These are phyloP conservation scores for Eimeria maxima DNA, from an alignment of 169 alveolate species.

Conservation along the genomic window DNA sequence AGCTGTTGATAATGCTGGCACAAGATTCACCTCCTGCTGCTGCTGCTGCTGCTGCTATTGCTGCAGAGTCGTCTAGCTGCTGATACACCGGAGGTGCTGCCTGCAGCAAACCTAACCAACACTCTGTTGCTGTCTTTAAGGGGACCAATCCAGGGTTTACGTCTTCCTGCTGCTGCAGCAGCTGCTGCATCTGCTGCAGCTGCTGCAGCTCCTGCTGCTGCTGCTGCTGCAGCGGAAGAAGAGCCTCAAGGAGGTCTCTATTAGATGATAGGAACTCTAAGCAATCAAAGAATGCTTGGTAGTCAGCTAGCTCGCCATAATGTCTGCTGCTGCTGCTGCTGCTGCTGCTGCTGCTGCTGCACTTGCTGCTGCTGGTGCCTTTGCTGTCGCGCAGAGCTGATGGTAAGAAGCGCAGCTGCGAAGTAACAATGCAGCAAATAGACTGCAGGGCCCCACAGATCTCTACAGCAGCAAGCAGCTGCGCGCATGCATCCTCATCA, in stretches of 20 bases:
- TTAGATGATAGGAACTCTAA: slow-evolving; percentile 9
- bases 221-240: slow-evolving; percentile 41
- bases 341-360: slow-evolving; percentile 65
- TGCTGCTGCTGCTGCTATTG: slow-evolving; percentile 24
- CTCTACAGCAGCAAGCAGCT: slow-evolving; percentile 79
- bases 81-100: slow-evolving; percentile 9
- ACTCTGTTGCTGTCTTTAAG: slow-evolving; percentile 37
- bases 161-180: slow-evolving; percentile 7
- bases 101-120: slow-evolving; percentile 41
- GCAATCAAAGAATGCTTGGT: slow-evolving; percentile 27
- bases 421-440: slow-evolving; percentile 39
- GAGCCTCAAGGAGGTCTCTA: slow-evolving; percentile 16
- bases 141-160: slow-evolving; percentile 63
- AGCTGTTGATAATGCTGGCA: background rate
- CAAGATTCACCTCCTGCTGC: background rate
- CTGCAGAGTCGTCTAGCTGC: background rate
- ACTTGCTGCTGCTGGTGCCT: slow-evolving; percentile 47
- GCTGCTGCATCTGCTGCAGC: slow-evolving; percentile 52
- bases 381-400: slow-evolving; percentile 30
- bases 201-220: slow-evolving; percentile 22
- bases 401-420: slow-evolving; percentile 79
- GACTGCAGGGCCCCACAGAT: slow-evolving; percentile 81
- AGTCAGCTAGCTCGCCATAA: background rate
- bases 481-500: slow-evolving; percentile 71
- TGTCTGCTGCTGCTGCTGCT: slow-evolving; percentile 56